Conservation (phyloP, 352 stramenopile species). For the Phytophthora citricola region DNA sequence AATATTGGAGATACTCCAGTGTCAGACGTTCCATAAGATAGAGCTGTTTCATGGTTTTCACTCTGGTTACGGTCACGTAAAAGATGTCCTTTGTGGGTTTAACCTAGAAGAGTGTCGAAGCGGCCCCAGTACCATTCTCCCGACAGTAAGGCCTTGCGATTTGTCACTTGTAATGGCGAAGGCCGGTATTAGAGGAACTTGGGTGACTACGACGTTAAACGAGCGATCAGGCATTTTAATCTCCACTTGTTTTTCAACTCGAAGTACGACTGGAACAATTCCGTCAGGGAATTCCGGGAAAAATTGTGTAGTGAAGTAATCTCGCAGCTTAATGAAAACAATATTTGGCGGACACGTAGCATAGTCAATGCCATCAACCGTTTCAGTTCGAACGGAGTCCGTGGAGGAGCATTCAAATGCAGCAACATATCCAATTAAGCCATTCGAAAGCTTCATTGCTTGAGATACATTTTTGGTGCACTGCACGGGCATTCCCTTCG, state of each 20-base stretch:
- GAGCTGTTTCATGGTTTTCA: neutral
- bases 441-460: no score
- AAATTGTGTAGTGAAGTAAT: no score
- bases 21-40: neutral
- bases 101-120: neutral
- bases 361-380: no score
- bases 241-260: neutral
- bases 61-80: neutral
- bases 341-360: no score
- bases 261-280: neutral
- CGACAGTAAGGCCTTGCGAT: neutral
- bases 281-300: neutral
- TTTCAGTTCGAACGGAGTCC: no score
- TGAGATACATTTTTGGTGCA: no score
- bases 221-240: neutral
- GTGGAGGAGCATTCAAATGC: no score
- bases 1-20: neutral
- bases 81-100: neutral
- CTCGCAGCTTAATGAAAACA: no score
- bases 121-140: neutral
- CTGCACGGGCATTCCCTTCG: no score
- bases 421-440: no score
- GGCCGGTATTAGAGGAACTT: constrained; percentile 1
- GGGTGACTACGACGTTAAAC: neutral
- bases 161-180: neutral